Conservation (phyloP, 768 basidiomycete species). For the Sistotremastrum suecicum region DNA sequence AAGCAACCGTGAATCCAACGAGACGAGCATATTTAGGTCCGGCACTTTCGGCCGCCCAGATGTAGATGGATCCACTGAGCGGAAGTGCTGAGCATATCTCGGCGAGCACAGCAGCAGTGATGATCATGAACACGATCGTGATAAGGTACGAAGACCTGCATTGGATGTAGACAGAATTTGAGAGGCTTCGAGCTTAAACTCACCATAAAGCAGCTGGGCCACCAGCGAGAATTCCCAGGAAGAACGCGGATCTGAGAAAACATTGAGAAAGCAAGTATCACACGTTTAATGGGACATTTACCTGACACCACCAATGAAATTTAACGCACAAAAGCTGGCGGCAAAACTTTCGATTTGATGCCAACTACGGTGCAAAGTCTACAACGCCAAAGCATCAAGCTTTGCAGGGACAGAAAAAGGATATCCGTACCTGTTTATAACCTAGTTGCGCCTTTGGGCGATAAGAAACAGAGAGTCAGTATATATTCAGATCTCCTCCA, state of each 20-base stretch:
- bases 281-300: conserved; percentile 16
- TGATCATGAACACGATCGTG: conserved; percentile 76
- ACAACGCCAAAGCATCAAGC: conserved; percentile 3
- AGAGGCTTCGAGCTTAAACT: background rate
- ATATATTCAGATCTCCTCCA: conserved; percentile 23
- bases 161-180: background rate
- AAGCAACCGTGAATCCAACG: conserved; percentile 81
- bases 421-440: conserved; percentile 53
- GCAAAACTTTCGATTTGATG: conserved; percentile 73
- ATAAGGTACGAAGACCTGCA: conserved; percentile 72
- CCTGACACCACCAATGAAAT: conserved; percentile 84
- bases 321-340: conserved; percentile 78
- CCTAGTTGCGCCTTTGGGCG: conserved; percentile 49
- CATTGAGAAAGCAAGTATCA: conserved; percentile 3
- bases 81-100: conserved; percentile 86
- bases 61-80: conserved; percentile 82
- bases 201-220: conserved; percentile 83
- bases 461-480: conserved; percentile 34
- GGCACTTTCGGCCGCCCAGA: conserved; percentile 90
- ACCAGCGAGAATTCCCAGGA: conserved; percentile 71
- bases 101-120: conserved; percentile 76
- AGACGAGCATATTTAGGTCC: conserved; percentile 78
- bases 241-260: conserved; percentile 48
- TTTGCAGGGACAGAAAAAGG: conserved; percentile 1
- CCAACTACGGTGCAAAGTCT: conserved; percentile 86